phyloP scores from a whole-genome alignment of 805 yeast species.

The Candida silvicultrix region DNA sequence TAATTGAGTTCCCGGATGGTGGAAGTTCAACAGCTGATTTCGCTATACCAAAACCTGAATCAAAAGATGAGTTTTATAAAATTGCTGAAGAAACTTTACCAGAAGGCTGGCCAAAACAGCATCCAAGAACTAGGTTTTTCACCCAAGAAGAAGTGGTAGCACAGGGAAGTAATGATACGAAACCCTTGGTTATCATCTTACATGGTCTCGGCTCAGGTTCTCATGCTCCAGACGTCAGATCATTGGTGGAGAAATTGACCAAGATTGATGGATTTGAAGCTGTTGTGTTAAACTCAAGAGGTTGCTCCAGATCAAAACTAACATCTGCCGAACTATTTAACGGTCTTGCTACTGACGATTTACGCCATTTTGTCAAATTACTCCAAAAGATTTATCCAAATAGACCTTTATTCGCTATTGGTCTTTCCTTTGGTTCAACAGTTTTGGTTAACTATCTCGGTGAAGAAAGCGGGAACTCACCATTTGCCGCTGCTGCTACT shows the following conservation, averaged over 20 bases:
- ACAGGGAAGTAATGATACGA: slow-evolving; percentile 26
- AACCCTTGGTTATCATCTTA: slow-evolving; percentile 54
- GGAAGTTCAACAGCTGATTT: slow-evolving; percentile 75
- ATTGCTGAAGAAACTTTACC: slow-evolving; percentile 36
- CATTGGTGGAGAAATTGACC: slow-evolving; percentile 40
- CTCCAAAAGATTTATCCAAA: slow-evolving; percentile 48
- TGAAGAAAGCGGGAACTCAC: slow-evolving; percentile 49
- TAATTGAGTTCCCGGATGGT: slow-evolving; percentile 53
- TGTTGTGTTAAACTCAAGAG: slow-evolving; percentile 62
- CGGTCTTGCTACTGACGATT: slow-evolving; percentile 65
- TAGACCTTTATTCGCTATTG: slow-evolving; percentile 59
- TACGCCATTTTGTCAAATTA: slow-evolving; percentile 49
- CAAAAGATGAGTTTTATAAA: slow-evolving; percentile 23
- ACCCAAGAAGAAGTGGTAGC: slow-evolving; percentile 36
- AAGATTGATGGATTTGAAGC: slow-evolving; percentile 43
- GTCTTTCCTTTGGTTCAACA: slow-evolving; percentile 71
- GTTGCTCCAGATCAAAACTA: slow-evolving; percentile 70
- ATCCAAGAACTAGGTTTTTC: slow-evolving; percentile 63
- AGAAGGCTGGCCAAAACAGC: slow-evolving; percentile 52
- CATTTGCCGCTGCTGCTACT: slow-evolving; percentile 51
- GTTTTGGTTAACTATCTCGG: slow-evolving; percentile 63
- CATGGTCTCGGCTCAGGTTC: slow-evolving; percentile 83
- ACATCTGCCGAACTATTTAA: slow-evolving; percentile 62
- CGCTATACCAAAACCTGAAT: slow-evolving; percentile 37
- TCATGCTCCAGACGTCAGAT: slow-evolving; percentile 65